Percentiles rank a stretch among this genome's conserved stretches.
Conservation (phyloP, 345 rosid species). For the Aquilaria yunnanensis region DNA sequence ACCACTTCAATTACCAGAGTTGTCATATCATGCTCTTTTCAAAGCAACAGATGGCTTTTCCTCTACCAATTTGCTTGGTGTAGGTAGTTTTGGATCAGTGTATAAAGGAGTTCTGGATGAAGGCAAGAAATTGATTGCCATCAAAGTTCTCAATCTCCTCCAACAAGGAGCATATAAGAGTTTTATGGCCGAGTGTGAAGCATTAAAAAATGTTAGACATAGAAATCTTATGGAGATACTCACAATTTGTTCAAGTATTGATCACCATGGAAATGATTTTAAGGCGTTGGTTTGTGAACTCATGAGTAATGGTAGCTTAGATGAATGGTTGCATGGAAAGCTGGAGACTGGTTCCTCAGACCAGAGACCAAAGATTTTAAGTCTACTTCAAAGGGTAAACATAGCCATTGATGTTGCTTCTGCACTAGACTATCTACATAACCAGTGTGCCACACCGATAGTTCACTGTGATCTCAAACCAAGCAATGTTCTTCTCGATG, state of each 20-base stretch:
- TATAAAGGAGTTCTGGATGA: constrained; percentile 20
- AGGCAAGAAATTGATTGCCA: neutral
- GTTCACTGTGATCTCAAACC: constrained; percentile 23
- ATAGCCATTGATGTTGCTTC: constrained; percentile 16
- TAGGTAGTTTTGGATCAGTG: constrained; percentile 20
- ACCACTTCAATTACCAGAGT: neutral
- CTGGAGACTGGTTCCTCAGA: neutral
- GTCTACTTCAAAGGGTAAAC: constrained; percentile 9
- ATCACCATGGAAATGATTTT: neutral
- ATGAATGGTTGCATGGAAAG: neutral
- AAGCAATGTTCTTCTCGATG: constrained; percentile 19
- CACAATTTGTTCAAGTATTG: constrained; percentile 25
- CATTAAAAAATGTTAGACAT: constrained; percentile 22
- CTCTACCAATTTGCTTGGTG: constrained; percentile 14
- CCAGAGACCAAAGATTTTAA: constrained; percentile 12
- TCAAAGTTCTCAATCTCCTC: constrained; percentile 30
- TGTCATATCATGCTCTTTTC: constrained; percentile 1
- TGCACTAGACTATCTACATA: constrained; percentile 15
- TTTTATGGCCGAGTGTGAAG: constrained; percentile 36
- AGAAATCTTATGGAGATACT: constrained; percentile 33
- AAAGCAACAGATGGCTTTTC: constrained; percentile 25
- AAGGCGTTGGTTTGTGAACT: neutral
- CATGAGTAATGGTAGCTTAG: neutral
- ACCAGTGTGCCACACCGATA: constrained; percentile 7
- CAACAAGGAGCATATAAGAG: constrained; percentile 29